A percentile compares a stretch with the other conserved stretches of the same genome.
Conservation (phyloP, 768 basidiomycete genomes). For the Multifurca ochricompacta region DNA sequence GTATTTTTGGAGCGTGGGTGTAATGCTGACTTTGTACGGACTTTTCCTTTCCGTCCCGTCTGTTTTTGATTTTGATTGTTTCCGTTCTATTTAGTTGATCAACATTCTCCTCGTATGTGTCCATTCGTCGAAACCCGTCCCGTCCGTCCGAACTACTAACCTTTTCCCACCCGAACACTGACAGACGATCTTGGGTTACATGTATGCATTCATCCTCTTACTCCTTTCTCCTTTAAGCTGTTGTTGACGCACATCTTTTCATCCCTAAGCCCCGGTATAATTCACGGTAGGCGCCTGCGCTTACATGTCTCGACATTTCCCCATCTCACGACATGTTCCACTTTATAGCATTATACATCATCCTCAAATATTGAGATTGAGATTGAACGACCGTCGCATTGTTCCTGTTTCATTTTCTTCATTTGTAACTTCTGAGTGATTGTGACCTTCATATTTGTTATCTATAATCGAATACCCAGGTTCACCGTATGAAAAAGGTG, state of each 20-base stretch:
- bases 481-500: too few relatives aligned
- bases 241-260: slow-evolving; percentile 15
- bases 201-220: slow-evolving; percentile 39
- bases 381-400: neutral
- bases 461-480: neutral
- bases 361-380: slow-evolving; percentile 67
- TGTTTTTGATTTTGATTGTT: neutral
- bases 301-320: slow-evolving; percentile 15
- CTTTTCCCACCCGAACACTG: neutral
- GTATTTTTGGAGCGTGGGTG: slow-evolving; percentile 89
- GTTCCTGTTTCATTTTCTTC: neutral
- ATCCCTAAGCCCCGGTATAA: slow-evolving; percentile 57
- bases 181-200: slow-evolving; percentile 65
- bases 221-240: neutral
- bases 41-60: neutral
- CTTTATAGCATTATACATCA: slow-evolving; percentile 64
- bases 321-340: neutral
- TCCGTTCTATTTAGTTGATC: slow-evolving; percentile 35
- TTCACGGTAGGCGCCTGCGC: slow-evolving; percentile 43
- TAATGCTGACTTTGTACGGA: slow-evolving; percentile 60
- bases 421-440: neutral
- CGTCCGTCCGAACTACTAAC: neutral
- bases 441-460: neutral
- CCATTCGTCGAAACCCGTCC: neutral
- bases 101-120: slow-evolving; percentile 57